Evolutionary conservation across 1,139 yeast species (phyloP).

Genomic region (Pichia kudriavzevii): DNA sequence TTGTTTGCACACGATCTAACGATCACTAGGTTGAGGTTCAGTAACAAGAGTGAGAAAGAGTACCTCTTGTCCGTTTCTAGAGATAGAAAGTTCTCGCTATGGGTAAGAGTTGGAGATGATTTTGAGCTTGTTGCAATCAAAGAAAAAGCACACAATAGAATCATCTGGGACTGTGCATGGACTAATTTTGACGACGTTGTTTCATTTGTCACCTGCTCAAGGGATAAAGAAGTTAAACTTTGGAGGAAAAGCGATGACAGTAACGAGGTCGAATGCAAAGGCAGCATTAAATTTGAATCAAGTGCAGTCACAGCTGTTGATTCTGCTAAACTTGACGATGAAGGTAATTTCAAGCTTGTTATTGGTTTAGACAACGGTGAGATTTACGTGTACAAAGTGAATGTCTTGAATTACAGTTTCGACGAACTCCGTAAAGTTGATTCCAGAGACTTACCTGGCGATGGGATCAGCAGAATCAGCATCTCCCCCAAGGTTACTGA

Average conservation of each 20-base stretch:
- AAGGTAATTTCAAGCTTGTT: conserved; percentile 36
- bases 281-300: conserved; percentile 32
- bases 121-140: conserved; percentile 41
- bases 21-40: conserved; percentile 71
- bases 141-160: conserved; percentile 79
- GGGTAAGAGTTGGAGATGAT: conserved; percentile 41
- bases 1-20: conserved; percentile 73
- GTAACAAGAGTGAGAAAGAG: conserved; percentile 28
- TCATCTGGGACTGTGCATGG: conserved; percentile 96
- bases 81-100: conserved; percentile 79
- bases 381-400: conserved; percentile 31
- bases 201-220: conserved; percentile 71
- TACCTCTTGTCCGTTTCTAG: conserved; percentile 77
- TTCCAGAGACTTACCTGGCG: conserved; percentile 46
- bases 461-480: conserved; percentile 48
- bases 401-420: conserved; percentile 24
- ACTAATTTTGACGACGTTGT: conserved; percentile 35
- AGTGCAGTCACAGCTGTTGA: conserved; percentile 73
- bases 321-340: conserved; percentile 31
- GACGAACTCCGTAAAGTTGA: conserved; percentile 30
- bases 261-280: conserved; percentile 27
- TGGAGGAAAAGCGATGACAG: conserved; percentile 50
- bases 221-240: conserved; percentile 72
- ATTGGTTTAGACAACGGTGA: conserved; percentile 71
- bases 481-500: conserved; percentile 36